phyloP scores from a whole-genome alignment of 2,329 filamentous ascomycete species.

The Dothistroma pini region DNA sequence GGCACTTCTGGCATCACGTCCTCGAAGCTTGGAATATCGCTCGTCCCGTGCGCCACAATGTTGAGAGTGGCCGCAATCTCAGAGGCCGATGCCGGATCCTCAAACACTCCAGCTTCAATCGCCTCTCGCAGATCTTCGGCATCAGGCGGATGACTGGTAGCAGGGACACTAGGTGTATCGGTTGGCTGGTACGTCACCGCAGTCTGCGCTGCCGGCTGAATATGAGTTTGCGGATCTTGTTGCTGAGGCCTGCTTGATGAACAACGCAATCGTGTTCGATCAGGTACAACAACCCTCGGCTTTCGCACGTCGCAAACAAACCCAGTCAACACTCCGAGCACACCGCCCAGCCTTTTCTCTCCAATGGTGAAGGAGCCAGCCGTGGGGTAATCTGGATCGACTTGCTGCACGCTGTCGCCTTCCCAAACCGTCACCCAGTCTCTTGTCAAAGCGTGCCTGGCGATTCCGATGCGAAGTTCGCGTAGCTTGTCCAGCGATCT shows the following conservation, averaged over 20 bases:
- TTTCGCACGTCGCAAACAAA: conserved; percentile 59
- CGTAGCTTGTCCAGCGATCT: conserved; percentile 62
- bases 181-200: not conserved
- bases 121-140: not conserved
- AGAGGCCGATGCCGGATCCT: not conserved
- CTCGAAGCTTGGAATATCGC: not conserved
- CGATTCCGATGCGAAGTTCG: conserved; percentile 71
- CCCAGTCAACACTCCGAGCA: conserved; percentile 65
- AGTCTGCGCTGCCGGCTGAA: not conserved
- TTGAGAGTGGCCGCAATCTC: conserved; percentile 11
- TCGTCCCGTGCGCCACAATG: not conserved
- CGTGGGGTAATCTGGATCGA: conserved; percentile 59
- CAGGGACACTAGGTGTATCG: not conserved
- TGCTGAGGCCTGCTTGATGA: conserved; percentile 9
- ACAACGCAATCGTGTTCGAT: conserved; percentile 16
- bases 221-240: not conserved
- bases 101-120: not conserved
- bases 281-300: conserved; percentile 26
- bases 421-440: conserved; percentile 63
- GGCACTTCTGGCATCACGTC: conserved; percentile 7
- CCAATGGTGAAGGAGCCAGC: conserved; percentile 47
- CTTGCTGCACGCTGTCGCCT: conserved; percentile 58
- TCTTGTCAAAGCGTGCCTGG: conserved; percentile 49
- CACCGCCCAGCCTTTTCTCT: conserved; percentile 63
- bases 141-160: not conserved